Base-by-base conservation (phyloP, 1,139 yeast species). In the Debaryomycetaceae sp. region DNA sequence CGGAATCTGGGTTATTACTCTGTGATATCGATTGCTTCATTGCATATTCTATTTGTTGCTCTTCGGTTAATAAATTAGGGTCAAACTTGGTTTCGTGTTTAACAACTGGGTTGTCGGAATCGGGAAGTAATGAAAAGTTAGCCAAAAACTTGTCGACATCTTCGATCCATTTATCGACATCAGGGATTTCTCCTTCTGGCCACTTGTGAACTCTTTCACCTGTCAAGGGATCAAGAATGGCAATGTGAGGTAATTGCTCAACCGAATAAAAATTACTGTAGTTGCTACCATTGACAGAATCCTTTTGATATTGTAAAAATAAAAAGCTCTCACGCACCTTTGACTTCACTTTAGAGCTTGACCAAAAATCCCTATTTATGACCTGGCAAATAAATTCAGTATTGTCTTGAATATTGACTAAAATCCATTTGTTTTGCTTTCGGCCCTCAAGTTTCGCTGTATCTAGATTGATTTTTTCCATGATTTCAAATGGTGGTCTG, bases 341-440 rank as follows among this genome's bases (percentile, higher is more conserved):
- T 17, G 72, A 75, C 58, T 87, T 89, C 14, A 94, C 74, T 2
- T 71, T 70, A n/a, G 64, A 51, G 41, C 83, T 75, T 17, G 95
- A 80, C 98, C 98, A 94, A 49, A 94, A 79, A 61, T 94, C 99
- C 44, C 98, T 75, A 62, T 94, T 94, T 41, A 94, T 65, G 26
- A 86, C 83, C 58, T 92, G 98, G 54, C 97, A 91, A 49, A 79
- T 79, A 55, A 94, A 94, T 53, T 88, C 95, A 1, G 84, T 68
- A 16, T 81, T 68, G 53, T 92, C 94, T 60, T 94, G 98, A 36
- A 94, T 79, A 57, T 92, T 94, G 26, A 92, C 73, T 51, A 94
- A 65, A 14, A 94, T 73, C 97, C 98, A 91, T 61, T 84, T 87
- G 43, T 78, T 69, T 41, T 71, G 73, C 34, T 63, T 65, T 42